Evolutionary conservation across 176 grass and related monocot genomes (phyloP), one percentile per base, ranked within the genome.

Genomic region (Phoenix dactylifera): DNA sequence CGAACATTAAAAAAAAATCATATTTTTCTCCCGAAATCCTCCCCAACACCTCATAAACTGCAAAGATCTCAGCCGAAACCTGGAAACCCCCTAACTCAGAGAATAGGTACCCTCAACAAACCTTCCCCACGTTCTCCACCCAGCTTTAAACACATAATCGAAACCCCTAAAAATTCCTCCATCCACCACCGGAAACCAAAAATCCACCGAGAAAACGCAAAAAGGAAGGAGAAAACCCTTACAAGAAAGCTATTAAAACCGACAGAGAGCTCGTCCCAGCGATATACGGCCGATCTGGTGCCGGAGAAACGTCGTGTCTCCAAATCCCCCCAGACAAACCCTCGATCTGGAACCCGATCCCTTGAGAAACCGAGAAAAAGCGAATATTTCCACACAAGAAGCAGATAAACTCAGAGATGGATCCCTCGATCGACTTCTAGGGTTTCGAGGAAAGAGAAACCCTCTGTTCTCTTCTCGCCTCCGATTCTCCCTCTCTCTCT

Each of bases 281-380:
- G 15, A 22, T 49, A n/a, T 15, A 5, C 18, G 16, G 14, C 48
- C 48, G 44, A 59, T 50, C 57, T 52, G 44, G 32, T 23, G 22
- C 55, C 18, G 23, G 16, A 19, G 23, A 18, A 60, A 60, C 16
- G 15, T 71, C 7, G 19, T 23, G 29, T 24, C 50, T 16, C 54
- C 53, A 24, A 19, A 23, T 22, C 54, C 52, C n/a, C n/a, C 19
- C 66, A 39, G 24, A 44, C 16, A 5, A 52, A 22, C 7, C 44
- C 57, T 71, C 56, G 68, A 60, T 51, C 55, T 30, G 68, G 56
- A 49, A 16, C 56, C 56, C 22, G 56, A 60, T 28, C 44, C 56
- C 48, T 18, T 24, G 17, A 60, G 68, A 60, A 18, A 59, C 52
- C 44, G 51, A 26, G 29, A 52, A 26, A 44, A 35, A 24, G 14